Evolutionary conservation across 495 filamentous ascomycete genomes (phyloP).

Genomic region (Coniosporium apollinis): DNA sequence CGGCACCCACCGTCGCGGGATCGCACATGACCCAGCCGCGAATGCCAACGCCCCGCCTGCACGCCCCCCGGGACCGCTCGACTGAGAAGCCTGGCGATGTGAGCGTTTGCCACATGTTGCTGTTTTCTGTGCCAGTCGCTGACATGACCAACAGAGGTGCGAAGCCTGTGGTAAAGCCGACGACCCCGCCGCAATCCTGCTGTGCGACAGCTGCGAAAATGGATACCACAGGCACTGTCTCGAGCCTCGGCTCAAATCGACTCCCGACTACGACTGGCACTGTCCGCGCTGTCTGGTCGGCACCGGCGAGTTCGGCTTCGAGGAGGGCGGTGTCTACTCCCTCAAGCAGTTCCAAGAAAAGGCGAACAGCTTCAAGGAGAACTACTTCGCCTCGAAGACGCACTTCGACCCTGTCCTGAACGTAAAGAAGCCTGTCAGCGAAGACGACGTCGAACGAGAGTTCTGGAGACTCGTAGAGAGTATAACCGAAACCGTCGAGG

Average conservation of each 20-base stretch:
- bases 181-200: constrained; percentile 47
- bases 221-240: constrained; percentile 81
- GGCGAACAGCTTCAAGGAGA: constrained; percentile 83
- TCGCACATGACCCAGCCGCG: constrained; percentile 94
- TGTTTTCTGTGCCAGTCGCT: neutral
- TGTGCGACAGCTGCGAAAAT: constrained; percentile 88
- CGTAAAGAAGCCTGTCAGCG: constrained; percentile 60
- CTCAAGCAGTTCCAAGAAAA: constrained; percentile 94
- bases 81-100: constrained; percentile 61
- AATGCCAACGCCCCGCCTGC: constrained; percentile 52
- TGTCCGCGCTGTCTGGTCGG: constrained; percentile 91
- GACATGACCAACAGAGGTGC: constrained; percentile 43
- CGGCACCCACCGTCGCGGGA: constrained; percentile 76
- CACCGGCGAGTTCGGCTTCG: constrained; percentile 93
- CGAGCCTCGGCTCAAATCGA: constrained; percentile 64
- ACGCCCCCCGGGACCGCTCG: constrained; percentile 41
- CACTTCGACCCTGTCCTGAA: constrained; percentile 74
- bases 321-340: constrained; percentile 92
- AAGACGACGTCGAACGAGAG: constrained; percentile 92
- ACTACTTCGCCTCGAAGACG: constrained; percentile 83
- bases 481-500: constrained; percentile 86
- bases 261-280: constrained; percentile 86
- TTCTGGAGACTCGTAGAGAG: constrained; percentile 94
- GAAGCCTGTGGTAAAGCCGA: constrained; percentile 76
- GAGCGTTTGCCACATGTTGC: constrained; percentile 18